Base-by-base conservation (phyloP, 176 grass and related monocot species). In the Cenchrus purpureus region DNA sequence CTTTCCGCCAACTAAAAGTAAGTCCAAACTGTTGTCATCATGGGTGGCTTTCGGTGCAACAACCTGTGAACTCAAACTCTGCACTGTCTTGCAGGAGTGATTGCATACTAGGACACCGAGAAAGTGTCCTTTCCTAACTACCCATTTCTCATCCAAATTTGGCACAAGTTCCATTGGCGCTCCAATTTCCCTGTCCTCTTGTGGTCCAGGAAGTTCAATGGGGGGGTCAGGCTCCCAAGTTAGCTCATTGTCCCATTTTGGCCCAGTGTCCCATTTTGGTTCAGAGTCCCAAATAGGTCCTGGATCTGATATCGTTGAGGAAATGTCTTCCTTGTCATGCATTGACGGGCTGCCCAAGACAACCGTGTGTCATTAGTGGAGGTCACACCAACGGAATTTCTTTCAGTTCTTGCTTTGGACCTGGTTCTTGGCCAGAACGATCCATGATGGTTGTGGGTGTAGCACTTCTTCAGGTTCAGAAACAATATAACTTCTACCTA, bases 401-500 rank as follows among this genome's bases (percentile, higher is more conserved):
- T 96, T 10, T 96, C 97, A 0, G 84, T 77, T 68, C 90, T 92
- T 77, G 86, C 80, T 82, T 94, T 99, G 25, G 97, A 92, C 82
- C 97, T 90, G 8, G 94, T 94, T 90, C 94, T 97, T 65, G 91
- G 92, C 92, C 93, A 89, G 88, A 76, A 86, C 71, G 90, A 91
- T 67, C 81, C 84, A 83, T 92, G 89, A 86, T 98, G 86, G 93
- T 62, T 94, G 97, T 62, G 91, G 94, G 65, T 85, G 92, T 44
- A 97, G 57, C 55, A 99, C 97, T 89, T 96, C 97, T 86, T 99
- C 97, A 73, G 97, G 97, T 84, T 99, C 97, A 25, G 93, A 91
- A 77, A 96, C 88, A 89, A 97, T 91, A 73, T 96, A 97, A 87
- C 55, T 92, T 91, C 97, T 91, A 6, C 97, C 94, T 49, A 99